phyloP scores from a whole-genome alignment of 169 alveolate genomes.

The Plasmodium relictum region DNA sequence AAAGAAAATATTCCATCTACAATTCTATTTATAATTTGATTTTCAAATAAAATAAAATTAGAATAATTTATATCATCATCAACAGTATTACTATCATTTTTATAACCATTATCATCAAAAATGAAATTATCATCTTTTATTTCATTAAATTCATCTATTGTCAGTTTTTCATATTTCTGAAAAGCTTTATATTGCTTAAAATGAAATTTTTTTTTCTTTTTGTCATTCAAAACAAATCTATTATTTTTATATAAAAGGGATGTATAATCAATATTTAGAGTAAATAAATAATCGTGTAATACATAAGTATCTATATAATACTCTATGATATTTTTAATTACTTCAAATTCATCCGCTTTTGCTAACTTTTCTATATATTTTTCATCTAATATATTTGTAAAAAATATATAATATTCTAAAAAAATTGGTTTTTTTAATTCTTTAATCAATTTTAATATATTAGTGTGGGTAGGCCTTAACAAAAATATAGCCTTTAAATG shows the following conservation, averaged over 20 bases:
- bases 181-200: background rate
- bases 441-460: conserved; percentile 86
- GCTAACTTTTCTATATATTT: conserved; percentile 92
- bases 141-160: conserved; percentile 33
- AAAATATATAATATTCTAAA: conserved; percentile 91
- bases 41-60: conserved; percentile 14
- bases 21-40: conserved; percentile 25
- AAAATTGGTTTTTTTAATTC: conserved; percentile 92
- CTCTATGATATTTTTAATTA: conserved; percentile 92
- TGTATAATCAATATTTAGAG: conserved; percentile 89
- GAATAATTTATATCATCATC: conserved; percentile 9
- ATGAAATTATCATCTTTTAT: conserved; percentile 30
- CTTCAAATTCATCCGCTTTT: conserved; percentile 92
- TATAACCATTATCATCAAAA: conserved; percentile 16
- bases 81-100: conserved; percentile 7
- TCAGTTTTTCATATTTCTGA: conserved; percentile 15
- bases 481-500: conserved; percentile 93
- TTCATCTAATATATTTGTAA: conserved; percentile 90
- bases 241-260: conserved; percentile 85
- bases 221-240: conserved; percentile 54
- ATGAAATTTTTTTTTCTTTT: conserved; percentile 34
- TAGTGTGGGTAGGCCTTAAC: conserved; percentile 92
- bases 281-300: conserved; percentile 89
- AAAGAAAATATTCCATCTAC: conserved; percentile 58
- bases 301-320: conserved; percentile 92